These are phyloP conservation scores for Sophora flavescens DNA, from an alignment of 306 rosid species.

Conservation along the genomic window DNA sequence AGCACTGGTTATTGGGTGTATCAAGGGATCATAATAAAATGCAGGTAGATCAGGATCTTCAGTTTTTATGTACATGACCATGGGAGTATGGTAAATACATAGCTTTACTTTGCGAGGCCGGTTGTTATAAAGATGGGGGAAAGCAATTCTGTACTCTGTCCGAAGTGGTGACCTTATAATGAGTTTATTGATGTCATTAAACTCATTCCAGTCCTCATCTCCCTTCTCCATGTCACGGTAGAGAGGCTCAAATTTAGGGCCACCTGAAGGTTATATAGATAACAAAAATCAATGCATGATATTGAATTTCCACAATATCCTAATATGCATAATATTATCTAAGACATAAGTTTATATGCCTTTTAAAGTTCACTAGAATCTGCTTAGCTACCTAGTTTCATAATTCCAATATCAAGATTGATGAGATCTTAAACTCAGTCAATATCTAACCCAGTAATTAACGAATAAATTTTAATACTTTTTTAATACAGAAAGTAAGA, in stretches of 20 bases:
- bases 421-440: not conserved
- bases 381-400: conserved; percentile 5
- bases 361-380: conserved; percentile 13
- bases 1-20: conserved; percentile 96
- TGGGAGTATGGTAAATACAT: conserved; percentile 91
- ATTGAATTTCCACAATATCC: conserved; percentile 3
- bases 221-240: conserved; percentile 99
- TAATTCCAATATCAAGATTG: conserved; percentile 1
- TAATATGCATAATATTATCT: not conserved
- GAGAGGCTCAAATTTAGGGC: conserved; percentile 98
- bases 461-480: not conserved
- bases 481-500: not conserved
- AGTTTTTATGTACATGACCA: conserved; percentile 94
- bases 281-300: conserved; percentile 27
- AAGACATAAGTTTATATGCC: not conserved
- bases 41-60: conserved; percentile 99
- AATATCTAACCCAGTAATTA: not conserved
- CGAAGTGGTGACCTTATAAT: conserved; percentile 98
- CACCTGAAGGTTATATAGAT: conserved; percentile 64
- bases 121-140: conserved; percentile 98
- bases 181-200: conserved; percentile 97
- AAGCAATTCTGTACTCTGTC: conserved; percentile 96
- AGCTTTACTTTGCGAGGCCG: conserved; percentile 99
- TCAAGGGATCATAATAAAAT: conserved; percentile 95
- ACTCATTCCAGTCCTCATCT: conserved; percentile 99